Percentiles rank a stretch among this genome's conserved stretches.
These are phyloP conservation scores for Jamesozyma lodderae DNA, from an alignment of 805 yeast genomes.

Conservation along the genomic window DNA sequence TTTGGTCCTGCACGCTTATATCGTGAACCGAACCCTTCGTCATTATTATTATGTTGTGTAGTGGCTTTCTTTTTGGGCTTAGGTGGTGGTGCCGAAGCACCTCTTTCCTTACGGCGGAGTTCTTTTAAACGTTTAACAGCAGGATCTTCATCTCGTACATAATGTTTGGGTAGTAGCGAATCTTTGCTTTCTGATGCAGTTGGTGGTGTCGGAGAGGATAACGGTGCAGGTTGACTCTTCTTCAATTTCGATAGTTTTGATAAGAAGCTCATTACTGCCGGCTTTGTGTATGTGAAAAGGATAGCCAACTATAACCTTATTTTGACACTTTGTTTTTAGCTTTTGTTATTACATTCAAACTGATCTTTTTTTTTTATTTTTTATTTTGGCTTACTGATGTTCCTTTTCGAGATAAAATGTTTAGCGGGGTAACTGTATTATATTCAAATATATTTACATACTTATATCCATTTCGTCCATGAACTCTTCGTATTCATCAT, in stretches of 20 bases:
- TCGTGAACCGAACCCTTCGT: slow-evolving; percentile 12
- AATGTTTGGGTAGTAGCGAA: slow-evolving; percentile 22
- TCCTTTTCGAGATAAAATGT: too few species aligned
- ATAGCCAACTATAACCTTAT: too few species aligned
- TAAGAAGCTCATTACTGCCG: slow-evolving; percentile 31
- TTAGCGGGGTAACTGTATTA: too few species aligned
- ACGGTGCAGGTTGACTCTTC: too few species aligned
- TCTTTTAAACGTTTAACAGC: slow-evolving; percentile 65
- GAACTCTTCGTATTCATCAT: slow-evolving; percentile 27
- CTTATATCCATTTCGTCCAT: slow-evolving; percentile 17
- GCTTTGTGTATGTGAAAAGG: too few species aligned
- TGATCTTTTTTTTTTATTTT: too few species aligned
- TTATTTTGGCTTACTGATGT: too few species aligned
- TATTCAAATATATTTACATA: not conserved
- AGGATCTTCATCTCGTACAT: slow-evolving; percentile 44
- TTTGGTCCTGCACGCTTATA: slow-evolving; percentile 15
- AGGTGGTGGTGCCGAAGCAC: slow-evolving; percentile 33
- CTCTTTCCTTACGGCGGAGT: slow-evolving; percentile 48
- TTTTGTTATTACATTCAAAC: too few species aligned
- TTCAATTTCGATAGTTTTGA: slow-evolving; percentile 24
- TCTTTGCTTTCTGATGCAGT: too few species aligned
- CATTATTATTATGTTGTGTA: slow-evolving; percentile 11
- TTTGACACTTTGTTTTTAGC: too few species aligned
- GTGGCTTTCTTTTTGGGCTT: slow-evolving; percentile 30
- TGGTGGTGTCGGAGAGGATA: slow-evolving; percentile 6